Evolutionary conservation across 2,329 filamentous ascomycete species (phyloP).

Genomic region (Cladosporium phlei): DNA sequence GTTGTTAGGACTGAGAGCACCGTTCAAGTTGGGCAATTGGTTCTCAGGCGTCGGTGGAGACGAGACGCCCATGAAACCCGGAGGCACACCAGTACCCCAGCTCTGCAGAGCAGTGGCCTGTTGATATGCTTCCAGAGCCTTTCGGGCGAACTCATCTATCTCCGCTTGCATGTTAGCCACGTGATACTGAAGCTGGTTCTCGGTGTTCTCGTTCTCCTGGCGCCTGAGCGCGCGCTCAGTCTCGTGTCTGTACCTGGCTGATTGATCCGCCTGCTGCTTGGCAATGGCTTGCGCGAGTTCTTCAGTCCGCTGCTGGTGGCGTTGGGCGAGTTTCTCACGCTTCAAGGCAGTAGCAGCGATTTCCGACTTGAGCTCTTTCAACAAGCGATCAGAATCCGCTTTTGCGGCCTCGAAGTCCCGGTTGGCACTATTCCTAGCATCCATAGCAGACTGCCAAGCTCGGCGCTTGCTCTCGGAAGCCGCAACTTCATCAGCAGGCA

Average conservation of each 20-base stretch:
- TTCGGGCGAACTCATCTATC: constrained; percentile 35
- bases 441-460: constrained; percentile 52
- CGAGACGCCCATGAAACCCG: constrained; percentile 24
- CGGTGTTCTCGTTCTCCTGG: constrained; percentile 34
- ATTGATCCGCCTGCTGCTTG: constrained; percentile 55
- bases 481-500: constrained; percentile 58
- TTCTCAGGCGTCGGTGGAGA: constrained; percentile 56
- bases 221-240: constrained; percentile 25
- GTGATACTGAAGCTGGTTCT: constrained; percentile 35
- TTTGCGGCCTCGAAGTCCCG: constrained; percentile 60
- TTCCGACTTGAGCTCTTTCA: constrained; percentile 61
- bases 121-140: constrained; percentile 37
- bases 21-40: constrained; percentile 49
- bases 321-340: constrained; percentile 65
- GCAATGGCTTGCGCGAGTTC: constrained; percentile 67
- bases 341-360: constrained; percentile 60
- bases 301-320: constrained; percentile 67
- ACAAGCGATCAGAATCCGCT: constrained; percentile 56
- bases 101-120: constrained; percentile 29
- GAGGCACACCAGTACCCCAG: constrained; percentile 21
- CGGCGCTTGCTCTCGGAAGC: constrained; percentile 56
- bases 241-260: constrained; percentile 31
- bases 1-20: constrained; percentile 18
- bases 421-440: constrained; percentile 47
- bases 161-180: constrained; percentile 36